Conservation (phyloP, 768 basidiomycete genomes). For the Tricholoma saponaceum region DNA sequence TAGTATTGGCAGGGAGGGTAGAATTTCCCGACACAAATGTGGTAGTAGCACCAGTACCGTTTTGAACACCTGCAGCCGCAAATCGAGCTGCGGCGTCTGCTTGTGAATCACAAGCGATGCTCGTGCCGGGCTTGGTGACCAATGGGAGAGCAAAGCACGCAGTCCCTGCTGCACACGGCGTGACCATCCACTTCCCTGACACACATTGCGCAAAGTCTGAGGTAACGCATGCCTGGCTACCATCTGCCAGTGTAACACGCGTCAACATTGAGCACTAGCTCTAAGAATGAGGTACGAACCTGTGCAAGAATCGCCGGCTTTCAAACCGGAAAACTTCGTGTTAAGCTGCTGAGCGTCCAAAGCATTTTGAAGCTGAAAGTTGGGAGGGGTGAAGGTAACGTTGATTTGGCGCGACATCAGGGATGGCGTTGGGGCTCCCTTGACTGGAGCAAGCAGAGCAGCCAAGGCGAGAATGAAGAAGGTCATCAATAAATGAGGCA, state of each 20-base stretch:
- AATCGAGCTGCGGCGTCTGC: constrained; percentile 38
- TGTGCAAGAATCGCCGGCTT: constrained; percentile 41
- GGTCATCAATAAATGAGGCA: constrained; percentile 7
- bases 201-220: constrained; percentile 41
- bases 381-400: too few species aligned
- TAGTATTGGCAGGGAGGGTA: constrained; percentile 4
- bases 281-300: constrained; percentile 24
- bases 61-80: constrained; percentile 36
- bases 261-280: constrained; percentile 17
- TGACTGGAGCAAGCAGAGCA: constrained; percentile 27
- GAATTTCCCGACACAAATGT: constrained; percentile 6
- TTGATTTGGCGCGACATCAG: constrained; percentile 21
- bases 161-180: constrained; percentile 29
- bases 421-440: constrained; percentile 28
- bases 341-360: constrained; percentile 49
- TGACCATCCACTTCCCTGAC: constrained; percentile 33
- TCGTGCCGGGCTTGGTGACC: constrained; percentile 42
- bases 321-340: constrained; percentile 41
- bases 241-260: constrained; percentile 27
- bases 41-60: constrained; percentile 30
- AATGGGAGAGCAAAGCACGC: constrained; percentile 48
- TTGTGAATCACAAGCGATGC: constrained; percentile 37
- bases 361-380: constrained; percentile 35
- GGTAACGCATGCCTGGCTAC: constrained; percentile 36
- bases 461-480: constrained; percentile 17